Percentiles rank a stretch among this genome's conserved stretches.
Evolutionary conservation across 148 eudicot genomes (phyloP).

Genomic region (Gaultheria prostrata): DNA sequence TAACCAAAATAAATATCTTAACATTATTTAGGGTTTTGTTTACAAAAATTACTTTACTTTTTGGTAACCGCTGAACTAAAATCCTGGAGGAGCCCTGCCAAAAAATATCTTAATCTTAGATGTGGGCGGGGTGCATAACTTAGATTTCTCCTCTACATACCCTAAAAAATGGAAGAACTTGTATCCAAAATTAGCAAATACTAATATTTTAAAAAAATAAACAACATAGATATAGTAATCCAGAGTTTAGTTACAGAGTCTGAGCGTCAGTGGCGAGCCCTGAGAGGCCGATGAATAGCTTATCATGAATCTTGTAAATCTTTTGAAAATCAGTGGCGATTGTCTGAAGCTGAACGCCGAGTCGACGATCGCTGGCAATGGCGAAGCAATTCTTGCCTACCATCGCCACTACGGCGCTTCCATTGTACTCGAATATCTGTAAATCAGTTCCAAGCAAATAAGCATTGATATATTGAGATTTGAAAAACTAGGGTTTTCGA

Average conservation of each 20-base stretch:
- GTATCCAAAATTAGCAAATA: no score
- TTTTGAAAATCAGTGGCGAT: conserved; percentile 91
- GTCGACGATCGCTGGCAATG: conserved; percentile 84
- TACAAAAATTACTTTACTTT: no score
- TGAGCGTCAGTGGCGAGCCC: conserved; percentile 85
- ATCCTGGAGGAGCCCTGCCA: no score
- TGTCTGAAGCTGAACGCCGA: conserved; percentile 94
- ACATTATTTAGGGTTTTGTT: no score
- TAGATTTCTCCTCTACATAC: no score
- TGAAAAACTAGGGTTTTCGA: conserved; percentile 7
- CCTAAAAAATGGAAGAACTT: neutral
- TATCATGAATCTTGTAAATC: conserved; percentile 65
- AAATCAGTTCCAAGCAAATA: neutral
- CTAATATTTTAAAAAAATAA: no score
- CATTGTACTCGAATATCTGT: conserved; percentile 98
- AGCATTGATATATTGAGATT: neutral
- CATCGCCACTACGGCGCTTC: conserved; percentile 94
- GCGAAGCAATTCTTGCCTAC: conserved; percentile 96
- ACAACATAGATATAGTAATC: neutral
- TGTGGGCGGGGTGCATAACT: no score
- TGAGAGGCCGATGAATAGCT: conserved; percentile 77
- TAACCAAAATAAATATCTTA: no score
- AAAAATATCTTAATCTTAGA: no score
- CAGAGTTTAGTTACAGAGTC: conserved; percentile 52
- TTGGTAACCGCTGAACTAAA: no score